Conservation (phyloP, 1,139 yeast genomes). For the Hansenula lynferdii region DNA sequence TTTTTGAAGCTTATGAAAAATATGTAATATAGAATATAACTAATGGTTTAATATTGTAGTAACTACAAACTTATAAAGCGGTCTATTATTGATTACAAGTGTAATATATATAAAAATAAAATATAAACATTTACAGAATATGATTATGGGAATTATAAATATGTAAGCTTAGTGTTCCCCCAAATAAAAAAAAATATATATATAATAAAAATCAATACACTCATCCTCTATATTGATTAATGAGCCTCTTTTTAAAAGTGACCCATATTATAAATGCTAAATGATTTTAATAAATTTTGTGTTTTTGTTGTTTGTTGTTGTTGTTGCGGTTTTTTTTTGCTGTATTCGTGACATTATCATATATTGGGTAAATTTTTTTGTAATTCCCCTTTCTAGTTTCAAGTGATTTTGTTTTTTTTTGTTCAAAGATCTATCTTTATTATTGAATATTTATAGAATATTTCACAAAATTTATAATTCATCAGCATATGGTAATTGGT, state of each 20-base stretch:
- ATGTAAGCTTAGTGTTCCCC: too few species aligned
- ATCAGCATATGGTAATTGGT: conserved; percentile 82
- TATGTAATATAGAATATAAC: conserved; percentile 11
- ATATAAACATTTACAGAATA: conserved; percentile 1
- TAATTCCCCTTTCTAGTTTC: too few species aligned
- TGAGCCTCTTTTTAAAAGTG: too few species aligned
- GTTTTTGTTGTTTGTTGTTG: background rate
- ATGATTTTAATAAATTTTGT: too few species aligned
- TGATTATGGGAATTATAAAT: background rate
- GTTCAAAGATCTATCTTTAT: background rate
- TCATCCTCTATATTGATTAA: too few species aligned
- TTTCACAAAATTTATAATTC: conserved; percentile 75
- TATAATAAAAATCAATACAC: too few species aligned
- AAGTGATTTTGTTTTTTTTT: background rate
- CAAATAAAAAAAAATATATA: too few species aligned
- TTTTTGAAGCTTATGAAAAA: too few species aligned
- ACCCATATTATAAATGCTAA: too few species aligned
- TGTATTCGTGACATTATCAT: background rate
- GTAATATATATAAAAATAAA: background rate
- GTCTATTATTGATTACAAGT: too few species aligned
- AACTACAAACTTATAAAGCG: background rate
- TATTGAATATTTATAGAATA: too few species aligned
- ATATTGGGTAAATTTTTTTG: too few species aligned
- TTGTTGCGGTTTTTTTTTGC: background rate
- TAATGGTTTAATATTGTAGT: background rate